Percentiles rank a stretch among this genome's conserved stretches.
phyloP scores from a whole-genome alignment of 805 yeast genomes.

The Zygosaccharomyces gambellarensis region DNA sequence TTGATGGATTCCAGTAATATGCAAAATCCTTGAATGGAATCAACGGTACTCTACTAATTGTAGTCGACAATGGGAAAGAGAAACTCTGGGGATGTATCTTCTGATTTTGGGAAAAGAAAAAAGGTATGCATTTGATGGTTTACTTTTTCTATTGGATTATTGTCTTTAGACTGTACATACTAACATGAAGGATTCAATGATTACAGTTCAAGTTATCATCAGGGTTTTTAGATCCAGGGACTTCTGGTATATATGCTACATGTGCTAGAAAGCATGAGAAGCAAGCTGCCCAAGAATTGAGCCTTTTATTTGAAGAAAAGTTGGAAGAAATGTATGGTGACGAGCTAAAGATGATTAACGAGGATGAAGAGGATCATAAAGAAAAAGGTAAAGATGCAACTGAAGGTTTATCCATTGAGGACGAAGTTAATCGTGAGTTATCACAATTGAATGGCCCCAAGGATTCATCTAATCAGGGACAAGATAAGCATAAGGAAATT shows the following conservation, averaged over 20 bases:
- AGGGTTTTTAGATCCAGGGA: slow-evolving; percentile 65
- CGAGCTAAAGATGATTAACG: slow-evolving; percentile 26
- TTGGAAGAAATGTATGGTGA: slow-evolving; percentile 43
- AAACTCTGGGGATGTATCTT: slow-evolving; percentile 1
- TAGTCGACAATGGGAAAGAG: slow-evolving; percentile 9
- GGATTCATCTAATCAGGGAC: slow-evolving; percentile 33
- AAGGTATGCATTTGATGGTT: slow-evolving; percentile 8
- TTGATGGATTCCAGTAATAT: too few relatives aligned
- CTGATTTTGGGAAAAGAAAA: slow-evolving; percentile 9
- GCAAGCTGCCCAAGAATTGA: slow-evolving; percentile 70
- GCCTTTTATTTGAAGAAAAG: slow-evolving; percentile 52
- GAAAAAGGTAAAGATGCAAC: slow-evolving; percentile 28
- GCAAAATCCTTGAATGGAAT: neutral
- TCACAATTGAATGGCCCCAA: slow-evolving; percentile 47
- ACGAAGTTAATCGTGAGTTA: slow-evolving; percentile 67
- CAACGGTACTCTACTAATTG: neutral
- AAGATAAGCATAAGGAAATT: slow-evolving; percentile 41
- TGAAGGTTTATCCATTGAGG: slow-evolving; percentile 61
- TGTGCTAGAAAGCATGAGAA: slow-evolving; percentile 78
- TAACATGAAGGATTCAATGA: neutral
- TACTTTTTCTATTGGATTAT: neutral
- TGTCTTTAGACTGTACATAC: neutral
- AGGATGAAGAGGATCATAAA: slow-evolving; percentile 14
- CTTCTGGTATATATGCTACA: slow-evolving; percentile 84
- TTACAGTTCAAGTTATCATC: slow-evolving; percentile 31